These are phyloP conservation scores for Platanthera zijinensis DNA, from an alignment of 106 monocot species.

Conservation along the genomic window DNA sequence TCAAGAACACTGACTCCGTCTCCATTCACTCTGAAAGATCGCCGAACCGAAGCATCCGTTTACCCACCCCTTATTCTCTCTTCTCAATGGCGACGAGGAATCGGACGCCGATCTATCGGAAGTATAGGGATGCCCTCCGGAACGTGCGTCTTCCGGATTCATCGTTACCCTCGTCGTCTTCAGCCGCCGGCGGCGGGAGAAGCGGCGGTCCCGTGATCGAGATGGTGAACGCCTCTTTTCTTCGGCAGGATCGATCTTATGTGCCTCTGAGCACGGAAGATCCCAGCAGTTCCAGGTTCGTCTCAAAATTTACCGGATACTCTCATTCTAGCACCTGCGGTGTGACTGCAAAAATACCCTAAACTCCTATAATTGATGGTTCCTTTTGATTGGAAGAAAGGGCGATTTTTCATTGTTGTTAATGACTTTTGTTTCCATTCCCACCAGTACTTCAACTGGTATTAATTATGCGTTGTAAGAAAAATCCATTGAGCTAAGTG, in stretches of 20 bases:
- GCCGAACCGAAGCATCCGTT: neutral
- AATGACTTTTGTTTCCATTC: neutral
- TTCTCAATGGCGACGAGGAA: slow-evolving; percentile 83
- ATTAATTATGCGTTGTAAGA: neutral
- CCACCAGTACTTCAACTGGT: neutral
- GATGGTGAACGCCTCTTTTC: slow-evolving; percentile 56
- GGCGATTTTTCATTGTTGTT: neutral
- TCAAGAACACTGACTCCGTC: neutral
- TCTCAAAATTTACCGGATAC: neutral
- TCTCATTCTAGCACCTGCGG: neutral
- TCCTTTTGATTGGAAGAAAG: neutral
- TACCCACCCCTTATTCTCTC: neutral
- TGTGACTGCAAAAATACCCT: neutral
- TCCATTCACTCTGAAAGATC: neutral
- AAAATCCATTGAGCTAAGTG: neutral
- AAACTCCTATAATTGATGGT: neutral
- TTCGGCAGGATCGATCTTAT: slow-evolving; percentile 61
- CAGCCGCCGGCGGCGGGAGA: slow-evolving; percentile 8
- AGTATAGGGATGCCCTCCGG: slow-evolving; percentile 85
- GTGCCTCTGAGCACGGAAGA: slow-evolving; percentile 84
- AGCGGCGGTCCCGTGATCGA: slow-evolving; percentile 74
- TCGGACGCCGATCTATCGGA: slow-evolving; percentile 71
- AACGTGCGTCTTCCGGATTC: slow-evolving; percentile 46
- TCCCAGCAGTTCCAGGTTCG: slow-evolving; percentile 65
- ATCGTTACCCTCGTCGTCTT: slow-evolving; percentile 26